A percentile compares a stretch with the other conserved stretches of the same genome.
Conservation (phyloP, 2,329 filamentous ascomycete genomes). For the Sphaerulina musiva region DNA sequence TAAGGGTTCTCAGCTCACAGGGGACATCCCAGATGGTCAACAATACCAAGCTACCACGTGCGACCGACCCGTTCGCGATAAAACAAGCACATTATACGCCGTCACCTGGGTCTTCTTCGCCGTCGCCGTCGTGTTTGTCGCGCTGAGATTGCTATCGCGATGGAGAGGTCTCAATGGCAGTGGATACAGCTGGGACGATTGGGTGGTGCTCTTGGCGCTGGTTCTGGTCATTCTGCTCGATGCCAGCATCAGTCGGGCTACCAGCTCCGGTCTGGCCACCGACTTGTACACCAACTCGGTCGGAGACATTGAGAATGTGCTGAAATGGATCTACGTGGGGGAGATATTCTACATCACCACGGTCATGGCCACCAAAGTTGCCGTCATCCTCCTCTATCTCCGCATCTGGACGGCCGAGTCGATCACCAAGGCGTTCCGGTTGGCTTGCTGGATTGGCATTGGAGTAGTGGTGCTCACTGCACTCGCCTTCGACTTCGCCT, state of each 20-base stretch:
- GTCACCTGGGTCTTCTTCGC: constrained; percentile 17
- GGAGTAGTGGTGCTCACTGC: constrained; percentile 10
- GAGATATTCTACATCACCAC: constrained; percentile 19
- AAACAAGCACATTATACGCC: constrained; percentile 7
- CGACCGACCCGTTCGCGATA: constrained; percentile 5
- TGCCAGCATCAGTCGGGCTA: constrained; percentile 11
- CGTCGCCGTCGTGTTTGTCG: constrained; percentile 14
- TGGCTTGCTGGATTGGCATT: constrained; percentile 18
- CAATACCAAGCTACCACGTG: constrained; percentile 10
- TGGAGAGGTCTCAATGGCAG: constrained; percentile 15
- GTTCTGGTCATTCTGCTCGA: constrained; percentile 10
- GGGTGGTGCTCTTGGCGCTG: constrained; percentile 15
- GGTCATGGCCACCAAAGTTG: constrained; percentile 19
- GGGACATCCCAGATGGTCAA: constrained; percentile 1
- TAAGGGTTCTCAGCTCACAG: background rate
- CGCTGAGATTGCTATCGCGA: constrained; percentile 15
- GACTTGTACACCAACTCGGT: constrained; percentile 8
- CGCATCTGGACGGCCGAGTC: constrained; percentile 20
- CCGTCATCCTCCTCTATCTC: constrained; percentile 17
- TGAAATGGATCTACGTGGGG: constrained; percentile 18
- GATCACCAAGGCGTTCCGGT: constrained; percentile 15
- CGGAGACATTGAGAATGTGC: constrained; percentile 1
- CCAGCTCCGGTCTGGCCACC: constrained; percentile 5
- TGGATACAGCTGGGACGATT: constrained; percentile 20
- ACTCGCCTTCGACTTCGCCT: constrained; percentile 19